phyloP scores from a whole-genome alignment of 768 basidiomycete species.

The Kondoa malvinella region DNA sequence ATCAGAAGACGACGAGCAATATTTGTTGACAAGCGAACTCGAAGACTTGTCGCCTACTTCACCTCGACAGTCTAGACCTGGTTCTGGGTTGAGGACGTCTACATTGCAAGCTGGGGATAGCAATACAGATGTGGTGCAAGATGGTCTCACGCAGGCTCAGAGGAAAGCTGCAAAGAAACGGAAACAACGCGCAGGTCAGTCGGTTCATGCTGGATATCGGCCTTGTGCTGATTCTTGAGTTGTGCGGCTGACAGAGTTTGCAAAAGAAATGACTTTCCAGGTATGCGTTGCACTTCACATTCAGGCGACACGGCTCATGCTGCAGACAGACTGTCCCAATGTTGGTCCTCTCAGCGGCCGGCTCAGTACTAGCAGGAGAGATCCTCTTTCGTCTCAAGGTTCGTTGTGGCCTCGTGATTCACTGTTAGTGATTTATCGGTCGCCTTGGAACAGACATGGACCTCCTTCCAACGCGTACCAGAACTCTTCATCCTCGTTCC shows the following conservation, averaged over 20 bases:
- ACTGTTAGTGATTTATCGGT: not conserved
- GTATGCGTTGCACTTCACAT: not conserved
- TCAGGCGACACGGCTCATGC: not conserved
- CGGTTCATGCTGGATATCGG: not conserved
- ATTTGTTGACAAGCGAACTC: not conserved
- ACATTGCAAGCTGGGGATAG: not conserved
- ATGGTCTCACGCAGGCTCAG: not conserved
- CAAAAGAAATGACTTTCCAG: not conserved
- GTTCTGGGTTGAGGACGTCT: not conserved
- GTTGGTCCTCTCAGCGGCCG: conserved; percentile 62
- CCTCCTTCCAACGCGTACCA: conserved; percentile 71
- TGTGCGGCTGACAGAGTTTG: not conserved
- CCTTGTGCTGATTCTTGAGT: not conserved
- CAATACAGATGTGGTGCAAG: not conserved
- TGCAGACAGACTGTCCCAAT: conserved; percentile 46
- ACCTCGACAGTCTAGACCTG: not conserved
- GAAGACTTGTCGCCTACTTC: not conserved
- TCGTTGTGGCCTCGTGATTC: conserved; percentile 24
- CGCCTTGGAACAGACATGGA: conserved; percentile 48
- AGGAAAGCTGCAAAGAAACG: not conserved
- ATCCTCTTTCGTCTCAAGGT: conserved; percentile 74
- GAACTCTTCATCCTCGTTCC: conserved; percentile 95
- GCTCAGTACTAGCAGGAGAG: conserved; percentile 77
- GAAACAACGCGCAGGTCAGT: not conserved
- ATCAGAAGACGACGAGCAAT: not conserved